phyloP scores from a whole-genome alignment of 208 protist genomes.

The Trypanosoma cruzi region DNA sequence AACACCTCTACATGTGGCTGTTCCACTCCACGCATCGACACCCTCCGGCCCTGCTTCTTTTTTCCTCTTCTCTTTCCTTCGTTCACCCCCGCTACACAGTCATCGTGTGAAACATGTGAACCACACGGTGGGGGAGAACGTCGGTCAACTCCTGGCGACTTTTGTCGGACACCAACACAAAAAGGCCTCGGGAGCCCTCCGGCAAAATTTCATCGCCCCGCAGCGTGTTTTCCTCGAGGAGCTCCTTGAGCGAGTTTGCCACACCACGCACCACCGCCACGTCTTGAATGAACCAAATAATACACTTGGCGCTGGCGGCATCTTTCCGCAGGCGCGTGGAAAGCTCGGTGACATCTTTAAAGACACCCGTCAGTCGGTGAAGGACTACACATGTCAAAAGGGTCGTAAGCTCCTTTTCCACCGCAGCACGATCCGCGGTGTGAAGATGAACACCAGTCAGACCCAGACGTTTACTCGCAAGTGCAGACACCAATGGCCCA shows the following conservation, averaged over 20 bases:
- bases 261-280: slow-evolving; percentile 32
- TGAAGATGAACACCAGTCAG: slow-evolving; percentile 25
- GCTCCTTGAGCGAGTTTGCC: slow-evolving; percentile 63
- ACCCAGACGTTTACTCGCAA: slow-evolving; percentile 19
- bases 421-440: not conserved
- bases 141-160: slow-evolving; percentile 57
- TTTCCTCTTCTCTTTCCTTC: not conserved
- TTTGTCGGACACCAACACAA: slow-evolving; percentile 45
- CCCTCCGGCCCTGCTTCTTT: not conserved
- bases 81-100: not conserved
- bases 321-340: slow-evolving; percentile 6
- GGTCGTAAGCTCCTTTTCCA: slow-evolving; percentile 8
- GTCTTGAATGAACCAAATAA: slow-evolving; percentile 55
- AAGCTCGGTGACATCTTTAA: slow-evolving; percentile 19
- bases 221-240: slow-evolving; percentile 69
- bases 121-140: slow-evolving; percentile 66
- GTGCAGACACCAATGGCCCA: slow-evolving; percentile 10
- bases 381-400: slow-evolving; percentile 20
- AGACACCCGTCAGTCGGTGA: slow-evolving; percentile 23
- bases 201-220: slow-evolving; percentile 47
- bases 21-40: not conserved
- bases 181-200: slow-evolving; percentile 37
- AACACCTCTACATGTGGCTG: slow-evolving; percentile 1
- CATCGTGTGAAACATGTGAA: slow-evolving; percentile 61
- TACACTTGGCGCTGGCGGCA: slow-evolving; percentile 26